Percentiles rank a stretch among this genome's conserved stretches.
Evolutionary conservation across 192 early-diverging fungal species (phyloP).

Genomic region (Linnemannia zychae): DNA sequence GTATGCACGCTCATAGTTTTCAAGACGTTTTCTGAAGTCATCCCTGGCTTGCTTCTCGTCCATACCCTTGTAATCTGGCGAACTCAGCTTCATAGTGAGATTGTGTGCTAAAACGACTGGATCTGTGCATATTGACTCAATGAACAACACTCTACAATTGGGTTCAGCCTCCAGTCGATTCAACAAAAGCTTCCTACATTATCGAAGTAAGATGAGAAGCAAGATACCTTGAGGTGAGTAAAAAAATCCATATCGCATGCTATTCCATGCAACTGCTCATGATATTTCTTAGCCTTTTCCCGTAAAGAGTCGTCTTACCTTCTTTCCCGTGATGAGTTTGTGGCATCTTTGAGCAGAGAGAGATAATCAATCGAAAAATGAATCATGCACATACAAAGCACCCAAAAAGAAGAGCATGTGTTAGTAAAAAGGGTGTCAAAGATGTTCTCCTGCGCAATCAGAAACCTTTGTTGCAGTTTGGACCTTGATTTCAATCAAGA

Average conservation of each 20-base stretch:
- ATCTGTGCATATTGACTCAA: constrained; percentile 92
- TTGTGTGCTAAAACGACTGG: constrained; percentile 56
- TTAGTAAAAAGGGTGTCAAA: neutral
- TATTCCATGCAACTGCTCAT: constrained; percentile 3
- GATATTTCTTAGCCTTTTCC: constrained; percentile 48
- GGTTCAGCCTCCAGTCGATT: constrained; percentile 71
- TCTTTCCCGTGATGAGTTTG: constrained; percentile 91
- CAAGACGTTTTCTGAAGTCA: constrained; percentile 89
- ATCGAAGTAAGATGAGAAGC: neutral
- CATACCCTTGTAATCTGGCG: constrained; percentile 95
- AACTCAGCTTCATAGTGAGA: constrained; percentile 80
- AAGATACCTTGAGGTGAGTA: constrained; percentile 57
- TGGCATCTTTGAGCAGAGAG: constrained; percentile 79
- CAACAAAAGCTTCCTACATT: constrained; percentile 64
- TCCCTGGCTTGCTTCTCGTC: constrained; percentile 83
- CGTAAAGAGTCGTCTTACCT: constrained; percentile 56
- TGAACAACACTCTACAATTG: constrained; percentile 77
- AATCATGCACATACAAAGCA: neutral
- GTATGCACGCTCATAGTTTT: constrained; percentile 96
- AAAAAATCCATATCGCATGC: neutral
- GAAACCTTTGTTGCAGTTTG: neutral
- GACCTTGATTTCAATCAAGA: neutral
- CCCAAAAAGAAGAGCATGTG: neutral
- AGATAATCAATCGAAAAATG: neutral
- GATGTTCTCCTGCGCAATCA: neutral